Conservation (phyloP, 352 stramenopile genomes). For the Globisporangium cederbergense region DNA sequence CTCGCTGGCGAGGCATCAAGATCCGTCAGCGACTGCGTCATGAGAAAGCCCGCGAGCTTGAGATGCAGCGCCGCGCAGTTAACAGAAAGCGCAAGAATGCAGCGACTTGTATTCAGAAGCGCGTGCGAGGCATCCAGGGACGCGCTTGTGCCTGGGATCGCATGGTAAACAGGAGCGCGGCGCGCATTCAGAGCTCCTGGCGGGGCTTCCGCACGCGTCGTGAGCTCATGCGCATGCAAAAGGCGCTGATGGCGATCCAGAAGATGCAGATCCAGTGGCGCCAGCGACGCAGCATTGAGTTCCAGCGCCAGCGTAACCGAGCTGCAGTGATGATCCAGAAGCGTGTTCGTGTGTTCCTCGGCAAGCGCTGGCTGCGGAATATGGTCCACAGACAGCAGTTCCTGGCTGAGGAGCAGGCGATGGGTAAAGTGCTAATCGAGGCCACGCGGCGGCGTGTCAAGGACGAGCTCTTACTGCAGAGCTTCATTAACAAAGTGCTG, state of each 20-base stretch:
- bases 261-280: constrained; percentile 51
- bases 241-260: constrained; percentile 40
- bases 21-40: constrained; percentile 38
- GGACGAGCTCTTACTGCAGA: constrained; percentile 65
- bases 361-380: constrained; percentile 31
- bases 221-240: constrained; percentile 39
- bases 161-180: constrained; percentile 37
- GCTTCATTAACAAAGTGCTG: constrained; percentile 42
- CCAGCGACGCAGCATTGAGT: constrained; percentile 26
- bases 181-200: constrained; percentile 55
- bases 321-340: constrained; percentile 40
- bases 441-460: constrained; percentile 39
- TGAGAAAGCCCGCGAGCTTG: constrained; percentile 28
- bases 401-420: constrained; percentile 44
- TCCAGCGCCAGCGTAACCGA: constrained; percentile 18
- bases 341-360: constrained; percentile 32
- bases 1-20: constrained; percentile 42
- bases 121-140: constrained; percentile 47
- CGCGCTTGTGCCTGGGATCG: constrained; percentile 32
- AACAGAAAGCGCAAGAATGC: constrained; percentile 30
- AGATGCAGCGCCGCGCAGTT: constrained; percentile 24
- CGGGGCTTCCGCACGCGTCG: constrained; percentile 42
- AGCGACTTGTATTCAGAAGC: constrained; percentile 56
- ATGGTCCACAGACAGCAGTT: constrained; percentile 46
- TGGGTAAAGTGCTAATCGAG: constrained; percentile 49